Percentiles rank a stretch among this genome's conserved stretches.
These are phyloP conservation scores for Candida labiduridarum DNA, from an alignment of 1,139 yeast species.

Conservation along the genomic window DNA sequence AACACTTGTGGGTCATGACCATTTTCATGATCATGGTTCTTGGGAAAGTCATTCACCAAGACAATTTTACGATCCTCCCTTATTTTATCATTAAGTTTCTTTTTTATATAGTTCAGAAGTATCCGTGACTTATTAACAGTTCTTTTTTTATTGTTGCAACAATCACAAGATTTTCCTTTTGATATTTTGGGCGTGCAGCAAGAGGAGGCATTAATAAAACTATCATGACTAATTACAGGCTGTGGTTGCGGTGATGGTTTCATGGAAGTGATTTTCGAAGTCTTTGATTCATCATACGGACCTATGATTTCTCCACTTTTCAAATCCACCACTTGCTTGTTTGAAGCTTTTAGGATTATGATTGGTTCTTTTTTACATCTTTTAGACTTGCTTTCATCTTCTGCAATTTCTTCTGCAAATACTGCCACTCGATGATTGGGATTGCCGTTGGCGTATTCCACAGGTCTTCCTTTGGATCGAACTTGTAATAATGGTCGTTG, in stretches of 20 bases:
- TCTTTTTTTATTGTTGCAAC: conserved; percentile 28
- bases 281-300: conserved; percentile 32
- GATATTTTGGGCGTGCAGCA: conserved; percentile 29
- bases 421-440: conserved; percentile 59
- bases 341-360: conserved; percentile 47
- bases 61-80: background rate
- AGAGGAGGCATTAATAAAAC: conserved; percentile 37
- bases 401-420: conserved; percentile 51
- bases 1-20: conserved; percentile 10
- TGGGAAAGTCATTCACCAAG: background rate
- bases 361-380: conserved; percentile 32
- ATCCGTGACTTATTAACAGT: conserved; percentile 39
- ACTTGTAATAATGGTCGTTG: conserved; percentile 81
- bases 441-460: conserved; percentile 46
- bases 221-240: conserved; percentile 34
- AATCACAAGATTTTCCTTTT: conserved; percentile 21
- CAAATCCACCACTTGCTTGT: conserved; percentile 54
- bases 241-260: conserved; percentile 25
- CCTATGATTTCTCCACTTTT: conserved; percentile 48
- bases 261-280: conserved; percentile 14
- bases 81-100: conserved; percentile 13
- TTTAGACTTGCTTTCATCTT: conserved; percentile 2
- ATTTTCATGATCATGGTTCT: background rate
- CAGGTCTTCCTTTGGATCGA: conserved; percentile 86
- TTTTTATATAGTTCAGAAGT: conserved; percentile 36